These are phyloP conservation scores for Mollisia scopiformis DNA, from an alignment of 2,329 filamentous ascomycete genomes.

Conservation along the genomic window DNA sequence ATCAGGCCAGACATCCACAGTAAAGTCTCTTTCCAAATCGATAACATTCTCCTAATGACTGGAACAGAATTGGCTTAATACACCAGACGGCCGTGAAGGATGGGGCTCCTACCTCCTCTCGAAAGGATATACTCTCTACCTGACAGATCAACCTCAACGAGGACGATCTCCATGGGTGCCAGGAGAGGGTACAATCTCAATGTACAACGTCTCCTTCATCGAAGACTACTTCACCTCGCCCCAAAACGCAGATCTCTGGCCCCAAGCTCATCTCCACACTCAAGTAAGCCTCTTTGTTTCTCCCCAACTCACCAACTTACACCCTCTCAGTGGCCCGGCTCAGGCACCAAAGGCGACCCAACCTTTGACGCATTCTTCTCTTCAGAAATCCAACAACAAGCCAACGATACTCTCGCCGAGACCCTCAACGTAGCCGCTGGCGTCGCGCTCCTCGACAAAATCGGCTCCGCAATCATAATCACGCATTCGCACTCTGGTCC, in stretches of 20 bases:
- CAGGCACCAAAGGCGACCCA: neutral
- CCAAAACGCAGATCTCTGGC: neutral
- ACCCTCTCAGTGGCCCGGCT: neutral
- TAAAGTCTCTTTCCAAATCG: neutral
- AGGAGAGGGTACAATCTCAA: neutral
- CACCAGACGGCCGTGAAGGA: neutral
- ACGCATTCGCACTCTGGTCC: conserved; percentile 1
- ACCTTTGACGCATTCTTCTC: neutral
- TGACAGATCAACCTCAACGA: neutral
- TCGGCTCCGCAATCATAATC: neutral
- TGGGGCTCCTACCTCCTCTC: neutral
- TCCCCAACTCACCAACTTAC: neutral
- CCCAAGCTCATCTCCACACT: neutral
- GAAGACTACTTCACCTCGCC: neutral
- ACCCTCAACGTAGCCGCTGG: neutral
- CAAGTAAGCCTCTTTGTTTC: neutral
- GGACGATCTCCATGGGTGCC: neutral
- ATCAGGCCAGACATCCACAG: conserved; percentile 1
- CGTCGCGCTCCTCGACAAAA: neutral
- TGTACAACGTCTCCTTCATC: neutral
- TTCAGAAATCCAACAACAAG: neutral
- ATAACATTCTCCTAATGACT: neutral
- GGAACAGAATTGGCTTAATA: neutral
- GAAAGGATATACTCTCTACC: neutral
- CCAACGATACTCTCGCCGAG: neutral